Base-by-base conservation (phyloP, 2,329 filamentous ascomycete genomes). In the Fulvia fulva region DNA sequence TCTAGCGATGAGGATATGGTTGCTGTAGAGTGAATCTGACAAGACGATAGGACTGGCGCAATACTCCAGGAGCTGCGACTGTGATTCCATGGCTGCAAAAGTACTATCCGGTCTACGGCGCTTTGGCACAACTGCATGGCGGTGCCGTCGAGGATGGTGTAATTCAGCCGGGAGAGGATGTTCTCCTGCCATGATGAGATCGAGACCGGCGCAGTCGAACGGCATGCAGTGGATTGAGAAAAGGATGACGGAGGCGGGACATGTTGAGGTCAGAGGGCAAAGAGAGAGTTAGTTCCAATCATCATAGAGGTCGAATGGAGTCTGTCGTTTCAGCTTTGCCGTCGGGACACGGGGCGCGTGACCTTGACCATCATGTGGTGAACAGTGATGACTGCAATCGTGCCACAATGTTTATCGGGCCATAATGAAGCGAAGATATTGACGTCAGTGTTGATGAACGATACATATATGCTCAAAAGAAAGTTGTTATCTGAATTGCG, bases 21-120 rank as follows among this genome's bases (percentile, higher is more conserved):
- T 41, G 34, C 14, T 5, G 11, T 16, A 16, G 11, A 9, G n/a
- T 6, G 34, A 5, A n/a, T 41, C 34, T 41, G 34, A 41, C 14
- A 16, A 41, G 34, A n/a, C 2, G 6, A n/a, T 41, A 41, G 43
- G 52, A 55, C 28, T 89, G 87, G 87, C 78, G 86, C 47, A 76
- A 77, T 61, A 80, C 75, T 8, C 80, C 80, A 14, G 77, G 77
- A 51, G 67, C 80, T 25, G 66, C 71, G 30, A 78, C 86, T 74
- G 70, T 90, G 3, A 74, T 88, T 58, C 85, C 87, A 12, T 87
- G 80, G 72, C 74, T 90, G 52, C 85, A 88, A 70, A 76, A 77
- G 73, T 88, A 87, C 68, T 77, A 83, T 68, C 86, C 87, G 1
- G 82, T 80, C 26, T 89, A 88, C 70, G 86, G 84, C 1, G 79